Percentiles rank a stretch among this genome's conserved stretches.
These are phyloP conservation scores for Capsella bursapastoris DNA, from an alignment of 345 rosid genomes.

Conservation along the genomic window DNA sequence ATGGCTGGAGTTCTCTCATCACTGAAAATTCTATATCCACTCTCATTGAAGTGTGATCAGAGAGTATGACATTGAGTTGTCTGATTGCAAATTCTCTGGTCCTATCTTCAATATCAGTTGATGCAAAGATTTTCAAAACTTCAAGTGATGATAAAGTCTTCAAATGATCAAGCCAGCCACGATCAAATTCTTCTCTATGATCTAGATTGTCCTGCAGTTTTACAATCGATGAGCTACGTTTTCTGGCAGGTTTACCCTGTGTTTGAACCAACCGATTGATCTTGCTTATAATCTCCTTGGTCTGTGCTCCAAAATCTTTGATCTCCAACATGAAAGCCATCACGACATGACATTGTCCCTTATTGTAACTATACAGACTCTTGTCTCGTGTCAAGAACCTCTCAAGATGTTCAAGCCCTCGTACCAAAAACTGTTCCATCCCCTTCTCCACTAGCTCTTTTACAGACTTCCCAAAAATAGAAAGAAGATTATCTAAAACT, in stretches of 20 bases:
- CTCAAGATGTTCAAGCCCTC: constrained; percentile 18
- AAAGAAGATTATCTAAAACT: neutral
- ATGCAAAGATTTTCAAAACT: neutral
- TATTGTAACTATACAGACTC: neutral
- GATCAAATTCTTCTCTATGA: neutral
- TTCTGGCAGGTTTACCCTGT: neutral
- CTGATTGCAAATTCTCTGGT: neutral
- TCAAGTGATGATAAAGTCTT: neutral
- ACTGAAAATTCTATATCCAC: neutral
- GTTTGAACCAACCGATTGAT: neutral
- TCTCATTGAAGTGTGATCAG: neutral
- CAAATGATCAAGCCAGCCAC: neutral
- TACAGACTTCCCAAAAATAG: neutral
- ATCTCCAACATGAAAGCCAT: neutral
- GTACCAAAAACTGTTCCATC: constrained; percentile 3
- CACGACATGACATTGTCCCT: neutral
- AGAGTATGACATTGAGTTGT: neutral
- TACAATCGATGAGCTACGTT: neutral
- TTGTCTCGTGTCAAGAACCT: constrained; percentile 3
- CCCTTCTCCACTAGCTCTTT: neutral
- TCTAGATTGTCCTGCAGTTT: neutral
- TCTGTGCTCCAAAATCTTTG: neutral
- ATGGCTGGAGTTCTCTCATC: constrained; percentile 16
- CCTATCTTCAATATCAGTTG: neutral
- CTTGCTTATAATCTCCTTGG: neutral